Evolutionary conservation across 2,329 filamentous ascomycete genomes (phyloP).

Genomic region (Colletotrichum sp.): DNA sequence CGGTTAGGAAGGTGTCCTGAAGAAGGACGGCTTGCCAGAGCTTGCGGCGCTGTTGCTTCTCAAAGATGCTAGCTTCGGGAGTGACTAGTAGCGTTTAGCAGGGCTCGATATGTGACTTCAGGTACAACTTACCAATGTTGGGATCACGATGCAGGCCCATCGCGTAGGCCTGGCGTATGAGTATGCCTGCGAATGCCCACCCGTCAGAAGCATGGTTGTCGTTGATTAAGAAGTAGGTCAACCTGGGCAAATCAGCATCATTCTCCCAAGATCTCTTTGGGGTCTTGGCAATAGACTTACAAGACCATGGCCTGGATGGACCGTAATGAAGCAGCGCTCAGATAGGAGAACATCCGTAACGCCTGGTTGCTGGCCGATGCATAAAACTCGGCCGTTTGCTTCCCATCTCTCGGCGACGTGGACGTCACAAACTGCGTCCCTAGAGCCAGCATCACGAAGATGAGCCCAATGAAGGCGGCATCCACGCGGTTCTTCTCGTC

Average conservation of each 20-base stretch:
- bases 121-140: conserved; percentile 63
- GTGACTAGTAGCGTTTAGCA: conserved; percentile 47
- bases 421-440: conserved; percentile 78
- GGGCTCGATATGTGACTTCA: conserved; percentile 13
- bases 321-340: conserved; percentile 74
- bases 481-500: conserved; percentile 67
- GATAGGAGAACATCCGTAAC: conserved; percentile 75
- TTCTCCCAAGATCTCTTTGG: accelerated
- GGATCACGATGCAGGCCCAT: conserved; percentile 84
- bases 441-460: conserved; percentile 79
- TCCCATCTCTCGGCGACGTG: conserved; percentile 64
- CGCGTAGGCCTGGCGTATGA: conserved; percentile 80
- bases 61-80: conserved; percentile 69
- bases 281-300: not conserved
- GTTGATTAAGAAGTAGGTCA: conserved; percentile 84
- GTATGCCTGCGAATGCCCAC: conserved; percentile 80
- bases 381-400: conserved; percentile 82
- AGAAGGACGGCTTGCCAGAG: conserved; percentile 83
- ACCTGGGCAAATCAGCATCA: conserved; percentile 28
- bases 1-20: conserved; percentile 82
- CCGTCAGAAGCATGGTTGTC: conserved; percentile 85
- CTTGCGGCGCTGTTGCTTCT: conserved; percentile 81
- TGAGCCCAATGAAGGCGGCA: conserved; percentile 72
- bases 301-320: conserved; percentile 83
- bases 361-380: conserved; percentile 81